Evolutionary conservation across 2,329 filamentous ascomycete species (phyloP).

Genomic region (Akanthomyces lecanii): DNA sequence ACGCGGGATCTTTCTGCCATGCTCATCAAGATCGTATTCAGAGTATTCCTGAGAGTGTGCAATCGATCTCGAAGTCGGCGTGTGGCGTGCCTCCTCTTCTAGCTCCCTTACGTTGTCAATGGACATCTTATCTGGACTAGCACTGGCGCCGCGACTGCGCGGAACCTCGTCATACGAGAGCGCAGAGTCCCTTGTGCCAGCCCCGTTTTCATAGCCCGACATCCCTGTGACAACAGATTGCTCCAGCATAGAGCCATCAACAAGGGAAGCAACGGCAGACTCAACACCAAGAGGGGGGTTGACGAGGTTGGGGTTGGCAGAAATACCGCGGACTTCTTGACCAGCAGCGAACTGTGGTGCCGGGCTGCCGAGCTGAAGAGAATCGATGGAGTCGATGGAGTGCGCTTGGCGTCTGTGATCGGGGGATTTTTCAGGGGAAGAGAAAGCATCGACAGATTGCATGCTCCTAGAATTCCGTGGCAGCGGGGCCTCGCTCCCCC

Average conservation of each 20-base stretch:
- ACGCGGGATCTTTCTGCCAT: constrained; percentile 51
- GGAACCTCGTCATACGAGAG: constrained; percentile 29
- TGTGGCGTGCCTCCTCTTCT: constrained; percentile 37
- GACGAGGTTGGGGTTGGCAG: constrained; percentile 71
- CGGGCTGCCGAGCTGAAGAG: constrained; percentile 20
- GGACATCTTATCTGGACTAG: constrained; percentile 42
- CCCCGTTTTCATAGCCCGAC: constrained; percentile 47
- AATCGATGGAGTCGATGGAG: constrained; percentile 33
- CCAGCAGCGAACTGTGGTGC: constrained; percentile 58
- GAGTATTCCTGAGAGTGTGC: constrained; percentile 44
- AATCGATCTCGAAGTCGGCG: constrained; percentile 36
- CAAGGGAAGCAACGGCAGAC: constrained; percentile 83
- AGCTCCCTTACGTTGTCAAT: constrained; percentile 36
- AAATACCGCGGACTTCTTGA: constrained; percentile 66
- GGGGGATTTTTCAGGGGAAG: constrained; percentile 57
- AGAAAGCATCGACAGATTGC: constrained; percentile 49
- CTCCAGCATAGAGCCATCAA: constrained; percentile 67
- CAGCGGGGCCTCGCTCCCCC: constrained; percentile 54
- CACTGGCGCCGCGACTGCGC: constrained; percentile 33
- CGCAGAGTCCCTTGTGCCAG: constrained; percentile 34
- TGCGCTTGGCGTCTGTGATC: constrained; percentile 31
- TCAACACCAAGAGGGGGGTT: constrained; percentile 71
- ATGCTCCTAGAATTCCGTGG: constrained; percentile 56
- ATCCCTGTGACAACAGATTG: constrained; percentile 64
- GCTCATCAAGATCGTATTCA: constrained; percentile 56